These are phyloP conservation scores for Gnomoniopsis sp. DNA, from an alignment of 2,329 filamentous ascomycete species.

Conservation along the genomic window DNA sequence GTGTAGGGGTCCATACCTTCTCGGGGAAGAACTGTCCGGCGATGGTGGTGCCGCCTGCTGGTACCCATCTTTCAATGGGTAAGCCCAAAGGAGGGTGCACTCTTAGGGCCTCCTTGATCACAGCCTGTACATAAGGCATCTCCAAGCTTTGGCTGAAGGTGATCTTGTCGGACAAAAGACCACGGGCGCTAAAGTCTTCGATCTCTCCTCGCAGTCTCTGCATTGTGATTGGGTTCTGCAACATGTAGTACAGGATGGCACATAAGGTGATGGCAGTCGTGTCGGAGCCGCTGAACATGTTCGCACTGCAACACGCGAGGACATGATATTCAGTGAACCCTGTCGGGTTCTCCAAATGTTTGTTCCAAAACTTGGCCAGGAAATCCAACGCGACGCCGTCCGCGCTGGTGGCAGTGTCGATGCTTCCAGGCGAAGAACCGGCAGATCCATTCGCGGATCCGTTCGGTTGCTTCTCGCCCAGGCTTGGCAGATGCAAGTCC, in stretches of 20 bases:
- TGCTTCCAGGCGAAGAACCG: too few relatives aligned
- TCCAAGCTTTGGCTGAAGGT: constrained; percentile 27
- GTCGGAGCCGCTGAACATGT: constrained; percentile 33
- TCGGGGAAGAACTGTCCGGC: constrained; percentile 23
- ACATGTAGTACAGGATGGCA: constrained; percentile 27
- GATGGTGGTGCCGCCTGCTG: constrained; percentile 31
- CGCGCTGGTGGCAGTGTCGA: too few relatives aligned
- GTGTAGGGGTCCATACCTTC: constrained; percentile 1
- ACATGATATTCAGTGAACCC: constrained; percentile 19
- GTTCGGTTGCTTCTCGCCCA: too few relatives aligned
- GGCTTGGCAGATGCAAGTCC: too few relatives aligned
- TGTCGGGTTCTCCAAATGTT: too few relatives aligned
- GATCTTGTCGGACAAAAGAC: constrained; percentile 13
- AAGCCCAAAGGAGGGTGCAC: constrained; percentile 41
- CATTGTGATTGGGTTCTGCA: constrained; percentile 26
- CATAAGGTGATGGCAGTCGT: constrained; percentile 32
- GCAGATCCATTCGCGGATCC: too few relatives aligned
- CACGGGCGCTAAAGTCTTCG: constrained; percentile 22
- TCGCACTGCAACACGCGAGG: constrained; percentile 20
- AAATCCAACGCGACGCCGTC: too few relatives aligned
- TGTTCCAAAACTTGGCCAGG: too few relatives aligned
- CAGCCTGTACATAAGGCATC: constrained; percentile 44
- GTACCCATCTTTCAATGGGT: constrained; percentile 41
- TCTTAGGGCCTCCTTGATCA: constrained; percentile 44
- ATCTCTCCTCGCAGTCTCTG: constrained; percentile 36